A percentile compares a stretch with the other conserved stretches of the same genome.
These are phyloP conservation scores for Luffa acutangula DNA, from an alignment of 306 rosid species.

Conservation along the genomic window DNA sequence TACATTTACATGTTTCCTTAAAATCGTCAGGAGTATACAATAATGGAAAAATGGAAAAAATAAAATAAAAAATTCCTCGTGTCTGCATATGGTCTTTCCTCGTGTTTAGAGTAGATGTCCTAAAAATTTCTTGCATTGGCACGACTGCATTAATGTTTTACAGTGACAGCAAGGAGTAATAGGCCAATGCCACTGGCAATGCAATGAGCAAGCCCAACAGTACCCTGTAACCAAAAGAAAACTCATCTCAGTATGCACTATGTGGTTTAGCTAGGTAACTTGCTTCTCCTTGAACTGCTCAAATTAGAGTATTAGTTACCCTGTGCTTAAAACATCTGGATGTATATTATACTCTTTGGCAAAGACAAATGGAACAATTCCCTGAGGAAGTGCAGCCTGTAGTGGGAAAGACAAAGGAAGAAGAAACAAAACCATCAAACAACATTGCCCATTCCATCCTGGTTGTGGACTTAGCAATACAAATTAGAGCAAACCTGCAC, in stretches of 20 bases:
- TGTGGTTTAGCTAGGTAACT: not conserved
- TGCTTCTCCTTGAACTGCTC: not conserved
- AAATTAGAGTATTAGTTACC: constrained; percentile 25
- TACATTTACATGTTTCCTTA: not conserved
- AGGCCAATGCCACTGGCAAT: constrained; percentile 68
- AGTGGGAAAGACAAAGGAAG: constrained; percentile 7
- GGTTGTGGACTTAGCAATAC: not conserved
- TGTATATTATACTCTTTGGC: constrained; percentile 77
- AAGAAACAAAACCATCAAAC: not conserved
- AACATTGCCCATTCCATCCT: not conserved
- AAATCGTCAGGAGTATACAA: constrained; percentile 9
- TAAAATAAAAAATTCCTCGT: not conserved
- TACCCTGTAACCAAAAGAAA: constrained; percentile 50
- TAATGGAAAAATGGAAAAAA: constrained; percentile 1
- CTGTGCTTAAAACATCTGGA: constrained; percentile 78
- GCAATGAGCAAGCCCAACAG: constrained; percentile 82
- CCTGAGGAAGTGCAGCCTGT: constrained; percentile 97
- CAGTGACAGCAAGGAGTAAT: constrained; percentile 59
- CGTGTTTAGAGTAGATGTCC: not conserved
- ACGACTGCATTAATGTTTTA: constrained; percentile 16
- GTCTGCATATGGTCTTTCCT: not conserved
- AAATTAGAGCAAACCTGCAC: constrained; percentile 41
- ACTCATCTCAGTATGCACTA: constrained; percentile 14
- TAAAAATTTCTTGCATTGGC: not conserved
- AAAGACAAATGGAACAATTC: constrained; percentile 92